Conservation (phyloP, 331 rosid genomes). For the Telfairia occidentalis region DNA sequence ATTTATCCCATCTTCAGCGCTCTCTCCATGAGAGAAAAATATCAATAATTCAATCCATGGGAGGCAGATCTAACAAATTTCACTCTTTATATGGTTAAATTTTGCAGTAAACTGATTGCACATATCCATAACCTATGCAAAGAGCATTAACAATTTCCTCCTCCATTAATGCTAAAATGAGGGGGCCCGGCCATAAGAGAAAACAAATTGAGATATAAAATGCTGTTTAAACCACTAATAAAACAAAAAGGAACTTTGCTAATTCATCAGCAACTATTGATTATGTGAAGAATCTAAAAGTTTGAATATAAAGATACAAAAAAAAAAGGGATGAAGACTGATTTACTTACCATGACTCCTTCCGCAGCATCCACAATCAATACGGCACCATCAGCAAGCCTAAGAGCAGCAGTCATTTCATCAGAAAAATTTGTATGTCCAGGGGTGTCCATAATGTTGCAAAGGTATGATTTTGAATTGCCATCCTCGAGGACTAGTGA, state of each 20-base stretch:
- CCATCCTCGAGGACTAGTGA: conserved; percentile 87
- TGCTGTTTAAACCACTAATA: neutral
- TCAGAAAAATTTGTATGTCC: conserved; percentile 96
- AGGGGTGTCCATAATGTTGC: conserved; percentile 85
- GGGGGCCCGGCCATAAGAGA: neutral
- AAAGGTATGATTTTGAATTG: conserved; percentile 69
- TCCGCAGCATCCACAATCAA: conserved; percentile 92
- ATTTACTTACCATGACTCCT: conserved; percentile 69
- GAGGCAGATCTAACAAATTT: neutral
- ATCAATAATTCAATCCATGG: neutral
- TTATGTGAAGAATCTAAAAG: neutral
- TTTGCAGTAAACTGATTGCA: neutral
- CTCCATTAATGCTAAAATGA: neutral
- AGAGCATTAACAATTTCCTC: neutral
- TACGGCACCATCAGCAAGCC: conserved; percentile 91
- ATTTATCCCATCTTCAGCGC: neutral
- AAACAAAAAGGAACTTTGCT: neutral
- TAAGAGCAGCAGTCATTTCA: conserved; percentile 91
- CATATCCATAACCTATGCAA: neutral
- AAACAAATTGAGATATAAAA: neutral
- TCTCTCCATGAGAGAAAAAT: neutral
- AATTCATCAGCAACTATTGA: neutral
- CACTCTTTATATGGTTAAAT: neutral
- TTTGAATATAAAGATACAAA: neutral
- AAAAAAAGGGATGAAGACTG: neutral